These are phyloP conservation scores for Ascocoryne sarcoides DNA, from an alignment of 2,329 filamentous ascomycete genomes.

Conservation along the genomic window DNA sequence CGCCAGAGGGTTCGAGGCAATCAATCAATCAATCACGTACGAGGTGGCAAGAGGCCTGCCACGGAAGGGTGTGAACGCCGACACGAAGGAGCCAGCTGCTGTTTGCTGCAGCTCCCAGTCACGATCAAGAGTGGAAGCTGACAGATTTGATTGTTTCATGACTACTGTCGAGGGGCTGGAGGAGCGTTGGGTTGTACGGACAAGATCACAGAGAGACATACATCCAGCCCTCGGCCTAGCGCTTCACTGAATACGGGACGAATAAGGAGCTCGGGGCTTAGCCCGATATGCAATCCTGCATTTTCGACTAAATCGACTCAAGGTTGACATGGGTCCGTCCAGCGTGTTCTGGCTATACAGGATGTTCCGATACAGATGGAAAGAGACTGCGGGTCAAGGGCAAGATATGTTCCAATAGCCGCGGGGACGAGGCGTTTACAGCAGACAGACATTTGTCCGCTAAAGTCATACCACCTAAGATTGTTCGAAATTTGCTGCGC, in stretches of 20 bases:
- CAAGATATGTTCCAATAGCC: no score
- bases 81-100: no score
- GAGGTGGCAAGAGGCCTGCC: conserved; percentile 1
- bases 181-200: background rate
- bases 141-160: background rate
- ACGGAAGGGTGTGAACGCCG: background rate
- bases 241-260: conserved; percentile 6
- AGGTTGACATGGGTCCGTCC: no score
- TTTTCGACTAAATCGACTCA: conserved; percentile 1
- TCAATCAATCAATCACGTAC: conserved; percentile 4
- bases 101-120: no score
- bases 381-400: no score
- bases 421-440: background rate
- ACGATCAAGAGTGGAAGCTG: background rate
- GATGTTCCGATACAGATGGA: no score
- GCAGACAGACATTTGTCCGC: no score
- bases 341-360: no score
- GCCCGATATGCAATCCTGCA: background rate
- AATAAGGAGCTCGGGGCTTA: conserved; percentile 1
- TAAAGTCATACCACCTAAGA: no score
- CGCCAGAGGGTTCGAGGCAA: conserved; percentile 13
- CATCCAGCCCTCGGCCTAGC: conserved; percentile 2
- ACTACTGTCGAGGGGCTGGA: background rate
- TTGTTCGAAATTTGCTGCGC: no score
- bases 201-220: no score